These are phyloP conservation scores for Prosopis cineraria DNA, from an alignment of 306 rosid genomes.

Conservation along the genomic window DNA sequence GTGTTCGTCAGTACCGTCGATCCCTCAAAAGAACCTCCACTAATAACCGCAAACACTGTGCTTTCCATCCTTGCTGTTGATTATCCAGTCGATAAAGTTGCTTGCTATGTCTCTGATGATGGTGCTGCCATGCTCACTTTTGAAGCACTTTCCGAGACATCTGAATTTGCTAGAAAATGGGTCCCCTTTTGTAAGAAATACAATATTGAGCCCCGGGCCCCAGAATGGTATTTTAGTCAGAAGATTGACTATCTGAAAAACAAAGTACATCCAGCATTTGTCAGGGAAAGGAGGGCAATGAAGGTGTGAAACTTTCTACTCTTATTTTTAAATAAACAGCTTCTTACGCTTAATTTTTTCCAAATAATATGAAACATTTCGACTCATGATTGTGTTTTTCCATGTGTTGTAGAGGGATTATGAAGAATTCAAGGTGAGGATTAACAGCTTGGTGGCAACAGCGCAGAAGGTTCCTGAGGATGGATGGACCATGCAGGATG, in stretches of 20 bases:
- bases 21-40: slow-evolving; percentile 95
- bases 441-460: slow-evolving; percentile 86
- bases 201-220: slow-evolving; percentile 90
- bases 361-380: neutral
- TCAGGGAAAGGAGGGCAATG: slow-evolving; percentile 95
- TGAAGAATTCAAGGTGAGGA: slow-evolving; percentile 89
- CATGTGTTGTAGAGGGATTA: slow-evolving; percentile 72
- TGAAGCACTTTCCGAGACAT: slow-evolving; percentile 97
- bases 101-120: slow-evolving; percentile 98
- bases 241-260: slow-evolving; percentile 87
- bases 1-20: slow-evolving; percentile 97
- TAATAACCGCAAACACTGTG: slow-evolving; percentile 94
- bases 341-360: neutral
- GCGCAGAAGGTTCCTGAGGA: slow-evolving; percentile 96
- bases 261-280: slow-evolving; percentile 91
- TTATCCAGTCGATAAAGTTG: slow-evolving; percentile 91
- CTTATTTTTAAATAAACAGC: neutral
- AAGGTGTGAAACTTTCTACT: slow-evolving; percentile 55
- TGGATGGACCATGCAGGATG: slow-evolving; percentile 99
- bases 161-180: slow-evolving; percentile 94
- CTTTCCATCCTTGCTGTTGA: slow-evolving; percentile 92
- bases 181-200: slow-evolving; percentile 83
- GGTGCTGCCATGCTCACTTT: slow-evolving; percentile 99
- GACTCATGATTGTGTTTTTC: neutral
- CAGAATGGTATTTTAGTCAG: slow-evolving; percentile 90